Percentiles rank a stretch among this genome's conserved stretches.
These are phyloP conservation scores for Daedalea quercina DNA, from an alignment of 768 basidiomycete species.

Conservation along the genomic window DNA sequence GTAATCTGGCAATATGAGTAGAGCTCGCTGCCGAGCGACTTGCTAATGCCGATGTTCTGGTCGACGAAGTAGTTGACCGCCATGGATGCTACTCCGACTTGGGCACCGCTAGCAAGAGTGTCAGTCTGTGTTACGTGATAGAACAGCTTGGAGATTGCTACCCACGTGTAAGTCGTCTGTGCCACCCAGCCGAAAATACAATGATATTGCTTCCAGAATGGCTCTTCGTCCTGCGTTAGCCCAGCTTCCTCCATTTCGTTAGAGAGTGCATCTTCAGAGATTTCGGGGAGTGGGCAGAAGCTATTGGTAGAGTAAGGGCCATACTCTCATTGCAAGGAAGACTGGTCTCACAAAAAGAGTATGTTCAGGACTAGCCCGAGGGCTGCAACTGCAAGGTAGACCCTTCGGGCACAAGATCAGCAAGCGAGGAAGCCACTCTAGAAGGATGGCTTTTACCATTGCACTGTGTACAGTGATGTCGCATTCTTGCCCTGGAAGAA, in stretches of 20 bases:
- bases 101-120: slow-evolving; percentile 40
- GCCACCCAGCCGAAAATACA: slow-evolving; percentile 70
- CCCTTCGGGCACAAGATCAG: slow-evolving; percentile 29
- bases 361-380: slow-evolving; percentile 57
- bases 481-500: slow-evolving; percentile 67
- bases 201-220: slow-evolving; percentile 65
- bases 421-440: background rate
- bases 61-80: slow-evolving; percentile 68
- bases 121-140: background rate
- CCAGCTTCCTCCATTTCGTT: slow-evolving; percentile 40
- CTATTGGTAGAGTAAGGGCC: slow-evolving; percentile 21
- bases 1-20: slow-evolving; percentile 72
- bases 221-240: slow-evolving; percentile 33
- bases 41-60: slow-evolving; percentile 46
- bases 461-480: slow-evolving; percentile 55
- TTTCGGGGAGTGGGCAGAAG: slow-evolving; percentile 64
- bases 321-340: background rate
- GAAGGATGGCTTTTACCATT: slow-evolving; percentile 36
- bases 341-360: slow-evolving; percentile 48
- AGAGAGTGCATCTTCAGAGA: slow-evolving; percentile 58
- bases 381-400: slow-evolving; percentile 58
- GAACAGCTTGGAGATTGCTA: slow-evolving; percentile 7
- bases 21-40: slow-evolving; percentile 50
- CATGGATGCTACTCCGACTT: slow-evolving; percentile 60
- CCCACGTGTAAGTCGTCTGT: slow-evolving; percentile 61